Base-by-base conservation (phyloP, 1,139 yeast genomes). In the Zygosaccharomyces pseudobailii region DNA sequence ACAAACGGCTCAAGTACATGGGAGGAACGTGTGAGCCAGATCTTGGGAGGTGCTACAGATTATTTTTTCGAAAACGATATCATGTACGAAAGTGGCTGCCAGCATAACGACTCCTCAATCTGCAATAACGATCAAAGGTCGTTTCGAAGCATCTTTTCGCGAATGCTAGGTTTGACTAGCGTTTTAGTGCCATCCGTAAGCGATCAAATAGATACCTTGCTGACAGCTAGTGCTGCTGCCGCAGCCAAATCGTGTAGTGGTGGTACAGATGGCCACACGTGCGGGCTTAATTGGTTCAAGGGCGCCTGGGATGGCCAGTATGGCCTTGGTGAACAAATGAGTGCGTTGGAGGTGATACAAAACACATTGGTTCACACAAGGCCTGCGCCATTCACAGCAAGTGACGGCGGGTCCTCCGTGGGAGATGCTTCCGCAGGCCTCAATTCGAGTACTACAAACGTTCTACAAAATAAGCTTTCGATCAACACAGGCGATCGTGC, bases 291-390 rank as follows among this genome's bases (percentile, higher is more conserved):
- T 58, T 86, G 94, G 94, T 60, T 63, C 33, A 51, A 52, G 7
- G 61, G 62, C 7, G 69, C 73, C 7, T 82, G 85, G 80, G 94
- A 86, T 67, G 82, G 79, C 3, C 59, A 62, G 36, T 84, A 75
- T 61, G 94, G 95, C 5, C 70, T 87, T 21, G 95, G 95, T 34
- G 92, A 87, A 64, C 90, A 87, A 63, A 79, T 84, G 75, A 71
- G 77, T 46, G 90, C 95, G 0, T 70, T 87, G 50, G 95, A 85
- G 59, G 77, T 78, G n/a, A 75, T 87, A 39, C 77, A 74, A 55
- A 65, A 72, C 36, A 55, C 77, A 44, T 59, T 79, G 32, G 66
- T 72, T 13, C 61, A 62, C 45, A 55, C 66, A 4, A 63, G 65
- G 40, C 68, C 69, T 2, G 71, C 71, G 0, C 80, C 82, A 2